Evolutionary conservation across 2,329 filamentous ascomycete species (phyloP).

Genomic region (Beauveria australis): DNA sequence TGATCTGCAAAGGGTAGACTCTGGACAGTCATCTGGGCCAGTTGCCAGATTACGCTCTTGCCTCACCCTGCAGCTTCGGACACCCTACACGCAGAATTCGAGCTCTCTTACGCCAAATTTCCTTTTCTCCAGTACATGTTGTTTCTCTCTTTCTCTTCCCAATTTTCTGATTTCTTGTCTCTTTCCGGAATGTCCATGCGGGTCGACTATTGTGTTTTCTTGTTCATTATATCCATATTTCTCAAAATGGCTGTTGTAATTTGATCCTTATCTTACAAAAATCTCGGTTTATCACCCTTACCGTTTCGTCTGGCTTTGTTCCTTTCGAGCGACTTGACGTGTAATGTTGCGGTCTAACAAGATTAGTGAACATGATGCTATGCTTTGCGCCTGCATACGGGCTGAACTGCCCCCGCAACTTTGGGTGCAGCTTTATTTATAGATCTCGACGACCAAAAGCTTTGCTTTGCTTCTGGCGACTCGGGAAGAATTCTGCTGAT

Average conservation of each 20-base stretch:
- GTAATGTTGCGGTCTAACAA: background rate
- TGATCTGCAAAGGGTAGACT: background rate
- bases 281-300: background rate
- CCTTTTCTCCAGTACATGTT: slow-evolving; percentile 7
- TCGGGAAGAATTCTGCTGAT: too few relatives aligned
- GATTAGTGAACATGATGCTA: background rate
- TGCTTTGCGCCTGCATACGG: background rate
- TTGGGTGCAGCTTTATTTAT: too few relatives aligned
- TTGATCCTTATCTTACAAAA: slow-evolving; percentile 6
- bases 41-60: background rate
- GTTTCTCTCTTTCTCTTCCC: slow-evolving; percentile 11
- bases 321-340: background rate
- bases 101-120: background rate
- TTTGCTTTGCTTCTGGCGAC: too few relatives aligned
- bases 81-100: background rate
- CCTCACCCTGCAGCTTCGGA: background rate
- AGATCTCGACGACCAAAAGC: too few relatives aligned
- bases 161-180: slow-evolving; percentile 12
- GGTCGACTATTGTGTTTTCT: slow-evolving; percentile 11
- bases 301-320: background rate
- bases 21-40: background rate
- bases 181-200: slow-evolving; percentile 9
- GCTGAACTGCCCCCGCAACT: background rate
- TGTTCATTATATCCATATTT: slow-evolving; percentile 14
- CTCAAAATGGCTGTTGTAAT: slow-evolving; percentile 13